Evolutionary conservation across 192 early-diverging fungal species (phyloP).

Genomic region (Entophlyctis helioformis): DNA sequence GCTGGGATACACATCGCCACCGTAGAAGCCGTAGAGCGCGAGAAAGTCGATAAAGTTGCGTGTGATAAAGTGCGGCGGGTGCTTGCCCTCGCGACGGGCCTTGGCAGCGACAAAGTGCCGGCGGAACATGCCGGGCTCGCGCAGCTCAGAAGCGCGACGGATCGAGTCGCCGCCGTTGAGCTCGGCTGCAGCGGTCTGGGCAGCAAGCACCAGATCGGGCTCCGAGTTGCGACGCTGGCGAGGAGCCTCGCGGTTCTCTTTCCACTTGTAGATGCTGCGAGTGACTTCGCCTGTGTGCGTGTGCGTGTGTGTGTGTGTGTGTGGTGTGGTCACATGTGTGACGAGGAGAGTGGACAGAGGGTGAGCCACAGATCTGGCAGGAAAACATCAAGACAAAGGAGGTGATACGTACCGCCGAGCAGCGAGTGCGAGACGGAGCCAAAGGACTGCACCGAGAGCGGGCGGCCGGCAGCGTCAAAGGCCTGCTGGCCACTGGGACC

Average conservation of each 20-base stretch:
- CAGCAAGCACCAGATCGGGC: slow-evolving; percentile 14
- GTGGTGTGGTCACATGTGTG: no score
- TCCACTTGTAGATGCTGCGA: slow-evolving; percentile 83
- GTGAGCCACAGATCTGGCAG: background rate
- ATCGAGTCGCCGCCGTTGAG: slow-evolving; percentile 4
- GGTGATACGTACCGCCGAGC: slow-evolving; percentile 14
- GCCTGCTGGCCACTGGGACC: no score
- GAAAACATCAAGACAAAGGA: background rate
- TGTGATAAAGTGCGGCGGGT: slow-evolving; percentile 51
- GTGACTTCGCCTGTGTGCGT: slow-evolving; percentile 57
- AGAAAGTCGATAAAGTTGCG: slow-evolving; percentile 92
- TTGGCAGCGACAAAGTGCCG: slow-evolving; percentile 71
- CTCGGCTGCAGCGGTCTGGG: background rate
- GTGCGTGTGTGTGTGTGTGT: no score
- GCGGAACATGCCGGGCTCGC: slow-evolving; percentile 78
- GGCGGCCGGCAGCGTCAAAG: no score
- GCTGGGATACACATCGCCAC: slow-evolving; percentile 79
- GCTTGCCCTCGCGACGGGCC: slow-evolving; percentile 50
- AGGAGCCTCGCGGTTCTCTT: slow-evolving; percentile 32
- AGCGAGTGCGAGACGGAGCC: slow-evolving; percentile 24
- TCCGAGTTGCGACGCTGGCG: slow-evolving; percentile 23
- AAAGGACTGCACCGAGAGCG: no score
- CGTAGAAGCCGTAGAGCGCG: slow-evolving; percentile 86
- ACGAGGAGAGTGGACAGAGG: no score
- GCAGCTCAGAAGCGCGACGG: slow-evolving; percentile 37